Conservation (phyloP, 495 filamentous ascomycete genomes). For the Bacidia rubella region DNA sequence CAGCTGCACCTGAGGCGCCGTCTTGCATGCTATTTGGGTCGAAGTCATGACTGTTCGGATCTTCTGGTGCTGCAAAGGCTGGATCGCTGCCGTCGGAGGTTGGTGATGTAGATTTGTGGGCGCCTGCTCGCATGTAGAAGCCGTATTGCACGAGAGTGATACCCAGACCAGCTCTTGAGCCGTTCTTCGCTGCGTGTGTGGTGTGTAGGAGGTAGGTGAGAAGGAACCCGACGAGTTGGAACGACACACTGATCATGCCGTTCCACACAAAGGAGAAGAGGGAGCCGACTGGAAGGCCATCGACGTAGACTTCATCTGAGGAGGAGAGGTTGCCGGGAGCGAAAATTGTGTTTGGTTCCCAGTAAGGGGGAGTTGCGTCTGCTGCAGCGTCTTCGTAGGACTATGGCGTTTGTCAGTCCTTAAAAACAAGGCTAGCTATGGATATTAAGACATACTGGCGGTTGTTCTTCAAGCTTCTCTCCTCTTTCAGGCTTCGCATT, state of each 20-base stretch:
- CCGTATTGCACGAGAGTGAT: slow-evolving; percentile 95
- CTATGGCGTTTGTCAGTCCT: slow-evolving; percentile 35
- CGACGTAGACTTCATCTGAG: slow-evolving; percentile 86
- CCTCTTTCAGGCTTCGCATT: slow-evolving; percentile 79
- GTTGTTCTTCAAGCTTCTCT: slow-evolving; percentile 74
- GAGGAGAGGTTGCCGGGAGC: slow-evolving; percentile 64
- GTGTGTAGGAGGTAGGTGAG: slow-evolving; percentile 97
- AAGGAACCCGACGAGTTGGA: slow-evolving; percentile 91
- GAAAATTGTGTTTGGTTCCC: slow-evolving; percentile 87
- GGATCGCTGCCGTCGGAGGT: slow-evolving; percentile 37
- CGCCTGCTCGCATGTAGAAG: slow-evolving; percentile 72
- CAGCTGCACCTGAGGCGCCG: slow-evolving; percentile 20
- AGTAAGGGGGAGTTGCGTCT: slow-evolving; percentile 92
- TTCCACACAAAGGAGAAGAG: slow-evolving; percentile 97
- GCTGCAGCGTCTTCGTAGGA: slow-evolving; percentile 97
- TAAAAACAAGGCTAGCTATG: neutral
- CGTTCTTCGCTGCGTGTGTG: slow-evolving; percentile 95
- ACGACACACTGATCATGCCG: slow-evolving; percentile 96
- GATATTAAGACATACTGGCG: slow-evolving; percentile 56
- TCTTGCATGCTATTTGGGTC: slow-evolving; percentile 53
- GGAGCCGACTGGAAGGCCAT: slow-evolving; percentile 90
- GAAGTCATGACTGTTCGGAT: slow-evolving; percentile 86
- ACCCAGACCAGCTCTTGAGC: slow-evolving; percentile 83
- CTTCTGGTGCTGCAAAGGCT: slow-evolving; percentile 50
- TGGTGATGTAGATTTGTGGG: slow-evolving; percentile 30